Percentiles rank a stretch among this genome's conserved stretches.
phyloP scores from a whole-genome alignment of 345 rosid species.

The Balakata baccata region DNA sequence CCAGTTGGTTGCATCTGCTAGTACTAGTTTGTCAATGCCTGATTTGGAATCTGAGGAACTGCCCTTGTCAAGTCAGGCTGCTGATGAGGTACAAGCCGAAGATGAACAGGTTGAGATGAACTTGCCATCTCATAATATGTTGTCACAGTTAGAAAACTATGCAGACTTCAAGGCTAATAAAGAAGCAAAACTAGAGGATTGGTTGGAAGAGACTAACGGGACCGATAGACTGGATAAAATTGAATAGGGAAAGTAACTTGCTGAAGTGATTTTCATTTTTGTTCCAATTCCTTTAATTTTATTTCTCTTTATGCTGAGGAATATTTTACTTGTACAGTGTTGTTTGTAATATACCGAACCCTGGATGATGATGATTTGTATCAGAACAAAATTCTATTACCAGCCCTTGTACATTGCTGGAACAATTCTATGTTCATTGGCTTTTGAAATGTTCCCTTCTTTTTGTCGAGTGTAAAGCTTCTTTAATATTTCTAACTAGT shows the following conservation, averaged over 20 bases:
- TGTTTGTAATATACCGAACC: background rate
- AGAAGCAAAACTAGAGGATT: slow-evolving; percentile 76
- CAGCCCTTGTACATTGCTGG: background rate
- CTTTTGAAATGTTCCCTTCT: no score
- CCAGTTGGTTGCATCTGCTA: slow-evolving; percentile 34
- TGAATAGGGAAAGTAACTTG: background rate
- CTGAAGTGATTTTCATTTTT: no score
- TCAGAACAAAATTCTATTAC: background rate
- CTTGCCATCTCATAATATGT: slow-evolving; percentile 1
- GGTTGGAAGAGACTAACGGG: slow-evolving; percentile 54
- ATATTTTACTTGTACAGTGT: slow-evolving; percentile 3
- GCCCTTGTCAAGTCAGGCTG: slow-evolving; percentile 43
- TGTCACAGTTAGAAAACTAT: slow-evolving; percentile 34
- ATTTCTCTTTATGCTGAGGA: background rate
- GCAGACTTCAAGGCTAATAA: slow-evolving; percentile 68
- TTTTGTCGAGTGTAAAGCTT: no score
- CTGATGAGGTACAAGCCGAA: slow-evolving; percentile 36
- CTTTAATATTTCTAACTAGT: no score
- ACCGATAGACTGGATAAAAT: slow-evolving; percentile 3
- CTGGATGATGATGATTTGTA: background rate
- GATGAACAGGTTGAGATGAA: slow-evolving; percentile 24
- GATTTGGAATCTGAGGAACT: slow-evolving; percentile 53
- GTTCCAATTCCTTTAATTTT: background rate
- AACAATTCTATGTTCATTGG: background rate
- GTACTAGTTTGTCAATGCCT: slow-evolving; percentile 38